A percentile compares a stretch with the other conserved stretches of the same genome.
These are phyloP conservation scores for Cryptococcus sp. DNA, from an alignment of 1,284 basidiomycete species.

Conservation along the genomic window DNA sequence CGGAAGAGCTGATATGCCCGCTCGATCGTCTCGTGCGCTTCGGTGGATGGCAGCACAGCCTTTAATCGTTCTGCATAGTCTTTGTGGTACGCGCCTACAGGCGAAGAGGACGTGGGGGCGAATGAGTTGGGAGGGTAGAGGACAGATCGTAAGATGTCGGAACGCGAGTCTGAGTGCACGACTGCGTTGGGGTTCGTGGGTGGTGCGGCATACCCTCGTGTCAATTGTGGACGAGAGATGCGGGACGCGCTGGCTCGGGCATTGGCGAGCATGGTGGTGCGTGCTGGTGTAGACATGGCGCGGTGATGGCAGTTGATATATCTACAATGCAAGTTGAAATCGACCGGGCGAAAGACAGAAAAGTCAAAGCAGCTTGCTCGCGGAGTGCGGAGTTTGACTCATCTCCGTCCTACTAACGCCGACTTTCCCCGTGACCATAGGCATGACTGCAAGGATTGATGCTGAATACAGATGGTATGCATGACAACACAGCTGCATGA, in stretches of 20 bases:
- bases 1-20: conserved; percentile 85
- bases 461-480: not conserved
- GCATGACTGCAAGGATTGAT: not conserved
- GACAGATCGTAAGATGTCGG: conserved; percentile 70
- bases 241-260: not conserved
- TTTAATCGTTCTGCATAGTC: conserved; percentile 70
- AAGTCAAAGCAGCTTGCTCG: not conserved
- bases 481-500: no score
- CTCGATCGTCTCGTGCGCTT: conserved; percentile 91
- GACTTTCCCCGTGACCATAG: not conserved
- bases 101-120: conserved; percentile 55
- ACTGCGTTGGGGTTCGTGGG: conserved; percentile 3
- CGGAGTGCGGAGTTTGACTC: not conserved
- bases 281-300: conserved; percentile 4
- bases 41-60: conserved; percentile 73
- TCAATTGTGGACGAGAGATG: not conserved
- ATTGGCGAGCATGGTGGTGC: not conserved
- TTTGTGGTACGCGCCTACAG: conserved; percentile 77
- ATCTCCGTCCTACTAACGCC: not conserved
- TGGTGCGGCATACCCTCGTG: conserved; percentile 13
- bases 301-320: not conserved
- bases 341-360: not conserved
- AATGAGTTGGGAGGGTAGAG: conserved; percentile 73
- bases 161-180: conserved; percentile 61
- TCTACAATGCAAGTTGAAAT: no score